Evolutionary conservation across 768 basidiomycete species (phyloP).

Genomic region (Pisolithus albus): DNA sequence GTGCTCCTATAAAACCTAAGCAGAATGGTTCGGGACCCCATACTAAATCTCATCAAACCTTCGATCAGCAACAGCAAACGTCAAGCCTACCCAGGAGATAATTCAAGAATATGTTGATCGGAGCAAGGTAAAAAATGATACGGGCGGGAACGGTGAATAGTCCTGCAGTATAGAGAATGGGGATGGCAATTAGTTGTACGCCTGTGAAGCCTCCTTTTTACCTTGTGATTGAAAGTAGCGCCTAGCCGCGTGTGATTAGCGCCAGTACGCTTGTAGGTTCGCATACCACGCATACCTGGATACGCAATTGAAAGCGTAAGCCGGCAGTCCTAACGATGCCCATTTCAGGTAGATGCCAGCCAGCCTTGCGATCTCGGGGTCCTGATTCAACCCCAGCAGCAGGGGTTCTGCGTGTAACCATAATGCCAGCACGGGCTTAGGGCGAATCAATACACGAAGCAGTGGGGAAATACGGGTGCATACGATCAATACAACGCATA

Average conservation of each 20-base stretch:
- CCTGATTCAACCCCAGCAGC: constrained; percentile 65
- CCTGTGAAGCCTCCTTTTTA: constrained; percentile 47
- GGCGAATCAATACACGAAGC: background rate
- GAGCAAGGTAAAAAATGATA: constrained; percentile 72
- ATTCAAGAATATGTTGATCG: constrained; percentile 75
- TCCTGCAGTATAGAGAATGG: constrained; percentile 38
- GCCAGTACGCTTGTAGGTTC: background rate
- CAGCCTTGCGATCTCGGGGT: constrained; percentile 71
- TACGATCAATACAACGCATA: constrained; percentile 52
- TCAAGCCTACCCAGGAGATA: constrained; percentile 59
- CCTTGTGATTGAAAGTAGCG: constrained; percentile 73
- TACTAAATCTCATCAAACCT: constrained; percentile 33
- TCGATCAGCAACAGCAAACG: background rate
- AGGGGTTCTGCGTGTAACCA: constrained; percentile 84
- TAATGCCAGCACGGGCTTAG: constrained; percentile 49
- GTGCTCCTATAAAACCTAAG: constrained; percentile 89
- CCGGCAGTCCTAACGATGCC: constrained; percentile 71
- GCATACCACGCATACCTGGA: constrained; percentile 30
- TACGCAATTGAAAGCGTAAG: constrained; percentile 48
- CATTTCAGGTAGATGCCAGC: constrained; percentile 71
- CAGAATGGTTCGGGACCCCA: constrained; percentile 77
- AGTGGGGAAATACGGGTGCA: constrained; percentile 17
- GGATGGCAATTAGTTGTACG: background rate
- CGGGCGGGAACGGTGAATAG: constrained; percentile 78
- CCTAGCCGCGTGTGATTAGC: constrained; percentile 11